Base-by-base conservation (phyloP, 1,284 basidiomycete species). In the Apiotrichum siamense region DNA sequence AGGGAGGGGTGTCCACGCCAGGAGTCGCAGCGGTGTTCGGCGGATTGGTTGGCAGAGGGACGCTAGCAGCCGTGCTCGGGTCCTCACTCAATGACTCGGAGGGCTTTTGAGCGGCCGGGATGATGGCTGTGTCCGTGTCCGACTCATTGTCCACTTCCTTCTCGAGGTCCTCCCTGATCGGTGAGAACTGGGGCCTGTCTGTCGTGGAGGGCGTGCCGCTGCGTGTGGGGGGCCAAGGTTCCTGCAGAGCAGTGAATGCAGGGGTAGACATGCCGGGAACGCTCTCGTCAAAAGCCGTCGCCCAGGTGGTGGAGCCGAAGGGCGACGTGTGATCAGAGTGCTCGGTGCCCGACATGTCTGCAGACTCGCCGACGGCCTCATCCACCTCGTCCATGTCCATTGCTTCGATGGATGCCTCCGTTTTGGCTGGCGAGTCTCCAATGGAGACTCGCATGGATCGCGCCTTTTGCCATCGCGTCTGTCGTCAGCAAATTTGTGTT, bases 171-270 rank as follows among this genome's bases (percentile, higher is more conserved):
- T 50, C 49, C 15, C 20, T 24, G 11, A 50, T 50, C 4, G 49
- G 43, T 3, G 49, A 40, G 15, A 50, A 25, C 7, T 20, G 27
- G 3, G 29, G 43, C 43, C n/a, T 10, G 39, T 9, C 50, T n/a
- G 37, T 20, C 17, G 47, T 41, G 11, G 39, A 43, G 1, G 50
- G 50, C 3, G 45, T 52, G 9, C 23, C 21, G 24, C 45, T 44
- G 27, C 50, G 44, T 1, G 50, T 43, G 10, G 50, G 46, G 9
- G 50, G 50, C 13, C 50, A 45, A 15, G 44, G 44, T 18, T 45
- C 39, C 27, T 52, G 44, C 21, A 47, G 33, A 3, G 50, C 51
- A 3, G 47, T 49, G 29, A 44, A 40, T 4, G 46, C 51, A 3
- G 36, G 42, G 4, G 43, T 42, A 24, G 48, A 50, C 27, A 43